Conservation (phyloP, 305 asterid species). For the Ajuga reptans region DNA sequence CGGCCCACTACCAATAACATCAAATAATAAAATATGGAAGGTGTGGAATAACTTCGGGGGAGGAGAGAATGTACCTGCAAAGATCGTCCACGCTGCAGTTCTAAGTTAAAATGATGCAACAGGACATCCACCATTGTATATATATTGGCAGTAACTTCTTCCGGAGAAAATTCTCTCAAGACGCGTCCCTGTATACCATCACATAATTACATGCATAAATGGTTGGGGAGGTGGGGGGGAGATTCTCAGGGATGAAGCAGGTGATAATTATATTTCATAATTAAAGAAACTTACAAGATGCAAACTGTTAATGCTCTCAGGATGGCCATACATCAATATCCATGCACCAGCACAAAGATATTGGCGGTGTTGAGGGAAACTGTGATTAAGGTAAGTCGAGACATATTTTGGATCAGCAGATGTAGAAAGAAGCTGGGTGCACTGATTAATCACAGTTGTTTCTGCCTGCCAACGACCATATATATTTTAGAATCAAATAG, state of each 20-base stretch:
- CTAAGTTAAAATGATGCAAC: conserved; percentile 76
- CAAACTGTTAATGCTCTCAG: conserved; percentile 77
- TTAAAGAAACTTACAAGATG: conserved; percentile 60
- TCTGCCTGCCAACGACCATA: conserved; percentile 62
- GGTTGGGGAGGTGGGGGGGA: not conserved
- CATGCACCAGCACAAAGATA: conserved; percentile 97
- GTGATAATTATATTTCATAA: conserved; percentile 1
- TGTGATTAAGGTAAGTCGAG: conserved; percentile 69
- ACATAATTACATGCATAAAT: not conserved
- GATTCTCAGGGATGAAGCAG: not conserved
- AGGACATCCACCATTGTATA: conserved; percentile 94
- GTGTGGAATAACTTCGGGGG: conserved; percentile 12
- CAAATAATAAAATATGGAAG: conserved; percentile 12
- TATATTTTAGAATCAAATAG: conserved; percentile 5
- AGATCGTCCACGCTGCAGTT: conserved; percentile 84
- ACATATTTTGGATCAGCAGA: conserved; percentile 83
- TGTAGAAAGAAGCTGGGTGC: conserved; percentile 84
- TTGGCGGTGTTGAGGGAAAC: conserved; percentile 80
- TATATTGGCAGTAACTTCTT: conserved; percentile 91
- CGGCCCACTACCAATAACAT: conserved; percentile 10
- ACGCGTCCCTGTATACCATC: conserved; percentile 68
- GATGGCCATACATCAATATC: conserved; percentile 87
- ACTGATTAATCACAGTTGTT: conserved; percentile 78
- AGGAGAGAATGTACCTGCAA: conserved; percentile 58
- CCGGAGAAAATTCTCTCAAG: conserved; percentile 91